A percentile compares a stretch with the other conserved stretches of the same genome.
These are phyloP conservation scores for Nicotiana noctiflora DNA, from an alignment of 257 asterid genomes.

Conservation along the genomic window DNA sequence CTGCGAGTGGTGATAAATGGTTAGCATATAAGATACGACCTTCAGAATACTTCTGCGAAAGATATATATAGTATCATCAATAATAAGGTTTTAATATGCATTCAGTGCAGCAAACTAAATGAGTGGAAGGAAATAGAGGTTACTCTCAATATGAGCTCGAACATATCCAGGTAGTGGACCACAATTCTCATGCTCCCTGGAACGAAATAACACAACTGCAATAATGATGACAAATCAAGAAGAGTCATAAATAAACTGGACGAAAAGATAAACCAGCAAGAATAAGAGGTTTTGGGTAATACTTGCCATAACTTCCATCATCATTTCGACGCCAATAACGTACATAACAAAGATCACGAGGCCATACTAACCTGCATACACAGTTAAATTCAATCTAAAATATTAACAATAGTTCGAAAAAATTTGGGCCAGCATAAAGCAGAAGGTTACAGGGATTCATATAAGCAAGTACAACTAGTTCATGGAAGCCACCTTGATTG, in stretches of 20 bases:
- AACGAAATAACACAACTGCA: conserved; percentile 91
- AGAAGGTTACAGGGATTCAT: neutral
- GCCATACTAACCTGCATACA: conserved; percentile 76
- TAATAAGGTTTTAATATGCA: neutral
- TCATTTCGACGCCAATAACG: conserved; percentile 99
- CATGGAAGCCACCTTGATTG: neutral
- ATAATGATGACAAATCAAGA: conserved; percentile 18
- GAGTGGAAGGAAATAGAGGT: conserved; percentile 10
- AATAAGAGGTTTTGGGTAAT: neutral
- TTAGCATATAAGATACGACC: conserved; percentile 5
- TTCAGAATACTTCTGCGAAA: neutral
- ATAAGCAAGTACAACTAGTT: neutral
- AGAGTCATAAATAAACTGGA: conserved; percentile 11
- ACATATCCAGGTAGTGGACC: conserved; percentile 93
- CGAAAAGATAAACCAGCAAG: neutral
- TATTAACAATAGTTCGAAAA: neutral
- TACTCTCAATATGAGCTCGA: conserved; percentile 95
- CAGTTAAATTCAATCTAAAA: neutral
- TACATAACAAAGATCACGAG: conserved; percentile 96
- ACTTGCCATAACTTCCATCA: conserved; percentile 95
- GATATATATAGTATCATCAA: neutral
- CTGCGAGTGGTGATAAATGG: conserved; percentile 33
- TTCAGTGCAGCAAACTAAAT: neutral
- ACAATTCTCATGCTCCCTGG: conserved; percentile 91
- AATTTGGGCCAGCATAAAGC: neutral